Base-by-base conservation (phyloP, 495 filamentous ascomycete species). In the Penicillium canariense region DNA sequence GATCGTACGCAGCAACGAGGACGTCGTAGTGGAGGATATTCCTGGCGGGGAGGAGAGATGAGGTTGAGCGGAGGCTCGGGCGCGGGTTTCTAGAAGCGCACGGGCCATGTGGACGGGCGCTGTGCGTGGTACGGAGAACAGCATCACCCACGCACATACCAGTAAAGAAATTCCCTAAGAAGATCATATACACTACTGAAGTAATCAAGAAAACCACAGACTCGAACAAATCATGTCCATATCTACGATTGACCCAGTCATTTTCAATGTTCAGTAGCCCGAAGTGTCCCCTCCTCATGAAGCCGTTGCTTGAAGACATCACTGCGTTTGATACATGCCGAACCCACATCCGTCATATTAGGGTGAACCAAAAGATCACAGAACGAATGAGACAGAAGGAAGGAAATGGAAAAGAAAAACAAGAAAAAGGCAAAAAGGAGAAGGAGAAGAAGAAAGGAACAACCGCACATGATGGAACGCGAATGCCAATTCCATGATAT, bases 301-400 rank as follows among this genome's bases (percentile, higher is more conserved):
- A 54, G 52, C 50, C 52, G 48, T 63, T 63, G 49, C 50, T 49
- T 48, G 65, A 46, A 46, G 25, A 69, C 48, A 65, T 58, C 62
- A 68, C 56, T 60, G 65, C 65, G 65, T 66, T 65, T 68, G 62
- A 65, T 63, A 68, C 65, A 68, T 65, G 57, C 27, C 62, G 50
- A 60, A 64, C 38, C 58, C 57, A 50, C 71, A 85, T 42, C 73
- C 79, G 34, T 67, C 75, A 44, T 59, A 75, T 82, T 57, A 73
- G 73, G 2, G 81, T 83, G 10, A 82, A 83, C 48, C 59, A 60
- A 34, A 61, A 63, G 81, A 81, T 68, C 67, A 81, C 50, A 79
- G 52, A 66, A 63, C 58, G 55, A 66, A 65, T 55, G 53, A 62
- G 31, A 36, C 40, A 48, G 39, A 52, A 57, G 52, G 52, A 28